Conservation (phyloP, 2,329 filamentous ascomycete species). For the Fusarium tuaranense region DNA sequence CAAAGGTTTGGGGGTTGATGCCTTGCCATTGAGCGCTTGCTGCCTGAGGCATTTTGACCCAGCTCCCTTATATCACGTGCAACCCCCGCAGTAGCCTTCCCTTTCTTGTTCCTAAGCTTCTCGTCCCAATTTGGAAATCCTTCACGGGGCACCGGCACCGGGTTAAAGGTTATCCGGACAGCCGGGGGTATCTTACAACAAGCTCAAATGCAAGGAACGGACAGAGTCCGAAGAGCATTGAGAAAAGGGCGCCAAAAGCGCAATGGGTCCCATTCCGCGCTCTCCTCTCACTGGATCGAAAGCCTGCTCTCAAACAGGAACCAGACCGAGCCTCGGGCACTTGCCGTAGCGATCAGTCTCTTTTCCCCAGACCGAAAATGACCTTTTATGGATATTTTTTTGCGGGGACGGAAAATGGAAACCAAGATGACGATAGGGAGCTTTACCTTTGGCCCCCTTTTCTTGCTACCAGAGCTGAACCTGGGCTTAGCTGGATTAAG, state of each 20-base stretch:
- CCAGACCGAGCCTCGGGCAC: slow-evolving; percentile 26
- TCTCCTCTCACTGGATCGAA: neutral
- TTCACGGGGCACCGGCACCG: slow-evolving; percentile 14
- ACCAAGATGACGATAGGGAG: neutral
- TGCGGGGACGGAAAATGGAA: neutral
- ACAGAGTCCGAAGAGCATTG: slow-evolving; percentile 28
- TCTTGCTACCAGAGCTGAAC: neutral
- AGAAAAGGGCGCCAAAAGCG: neutral
- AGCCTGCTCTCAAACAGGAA: neutral
- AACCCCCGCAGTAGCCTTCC: neutral
- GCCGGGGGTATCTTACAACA: slow-evolving; percentile 5
- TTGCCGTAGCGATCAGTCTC: slow-evolving; percentile 16
- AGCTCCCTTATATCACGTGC: slow-evolving; percentile 9
- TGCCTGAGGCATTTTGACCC: slow-evolving; percentile 4
- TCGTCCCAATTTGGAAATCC: neutral
- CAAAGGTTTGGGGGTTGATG: slow-evolving; percentile 27
- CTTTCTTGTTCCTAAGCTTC: neutral
- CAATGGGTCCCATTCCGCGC: slow-evolving; percentile 21
- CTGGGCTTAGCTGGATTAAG: slow-evolving; percentile 3
- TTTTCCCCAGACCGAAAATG: neutral
- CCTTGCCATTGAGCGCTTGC: neutral
- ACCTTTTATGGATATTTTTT: neutral
- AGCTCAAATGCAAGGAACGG: slow-evolving; percentile 14
- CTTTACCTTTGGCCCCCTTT: neutral
- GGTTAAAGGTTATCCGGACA: slow-evolving; percentile 33